Evolutionary conservation across 2,329 filamentous ascomycete genomes (phyloP).

Genomic region (Aspergillus brasiliensis): DNA sequence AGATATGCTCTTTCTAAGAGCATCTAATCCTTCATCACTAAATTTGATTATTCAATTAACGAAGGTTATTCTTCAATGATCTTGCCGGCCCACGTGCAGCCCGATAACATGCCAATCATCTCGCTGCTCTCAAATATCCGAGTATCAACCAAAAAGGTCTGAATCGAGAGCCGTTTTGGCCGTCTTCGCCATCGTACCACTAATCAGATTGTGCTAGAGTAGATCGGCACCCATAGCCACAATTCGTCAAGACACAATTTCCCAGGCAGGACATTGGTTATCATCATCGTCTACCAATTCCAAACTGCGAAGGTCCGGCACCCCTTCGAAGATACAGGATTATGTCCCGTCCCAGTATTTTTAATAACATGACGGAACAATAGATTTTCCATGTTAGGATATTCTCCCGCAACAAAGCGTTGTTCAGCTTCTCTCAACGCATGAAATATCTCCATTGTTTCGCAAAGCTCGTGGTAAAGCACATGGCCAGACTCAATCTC

Average conservation of each 20-base stretch:
- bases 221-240: too few relatives aligned
- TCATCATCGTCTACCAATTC: background rate
- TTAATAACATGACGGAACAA: conserved; percentile 1
- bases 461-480: conserved; percentile 9
- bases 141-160: background rate
- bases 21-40: background rate
- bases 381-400: conserved; percentile 1
- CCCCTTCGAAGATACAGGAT: conserved; percentile 1
- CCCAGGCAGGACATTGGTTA: background rate
- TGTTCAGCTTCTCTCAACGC: conserved; percentile 3
- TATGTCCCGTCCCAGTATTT: conserved; percentile 3
- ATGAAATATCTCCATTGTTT: conserved; percentile 5
- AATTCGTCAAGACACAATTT: background rate
- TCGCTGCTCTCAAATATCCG: background rate
- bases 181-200: background rate
- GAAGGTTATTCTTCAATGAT: too few relatives aligned
- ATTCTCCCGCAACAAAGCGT: conserved; percentile 3
- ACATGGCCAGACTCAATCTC: conserved; percentile 17
- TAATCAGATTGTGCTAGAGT: background rate
- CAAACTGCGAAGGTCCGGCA: background rate
- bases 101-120: background rate
- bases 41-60: background rate
- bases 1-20: too few relatives aligned
- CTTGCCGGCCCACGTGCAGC: background rate
- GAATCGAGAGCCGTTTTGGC: background rate